Conservation (phyloP, 2,329 filamentous ascomycete genomes). For the Davidsoniella neocaledoniae region DNA sequence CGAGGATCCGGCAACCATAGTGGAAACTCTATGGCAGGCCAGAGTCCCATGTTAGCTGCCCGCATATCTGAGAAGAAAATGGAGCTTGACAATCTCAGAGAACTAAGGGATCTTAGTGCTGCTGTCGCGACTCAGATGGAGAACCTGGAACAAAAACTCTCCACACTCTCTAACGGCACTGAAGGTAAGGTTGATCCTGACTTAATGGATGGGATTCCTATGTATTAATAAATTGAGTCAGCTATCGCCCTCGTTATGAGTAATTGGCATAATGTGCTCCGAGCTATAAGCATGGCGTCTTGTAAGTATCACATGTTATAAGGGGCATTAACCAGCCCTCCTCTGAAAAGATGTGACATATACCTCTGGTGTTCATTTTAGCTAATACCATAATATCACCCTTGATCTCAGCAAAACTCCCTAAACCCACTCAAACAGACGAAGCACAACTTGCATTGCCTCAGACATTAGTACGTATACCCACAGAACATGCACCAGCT, state of each 20-base stretch:
- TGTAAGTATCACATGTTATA: constrained; percentile 30
- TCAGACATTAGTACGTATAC: constrained; percentile 70
- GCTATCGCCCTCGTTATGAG: constrained; percentile 70
- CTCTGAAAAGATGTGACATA: not conserved
- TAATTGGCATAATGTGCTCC: constrained; percentile 77
- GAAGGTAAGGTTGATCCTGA: constrained; percentile 38
- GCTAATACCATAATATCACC: not conserved
- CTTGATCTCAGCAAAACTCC: constrained; percentile 7
- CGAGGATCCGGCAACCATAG: constrained; percentile 39
- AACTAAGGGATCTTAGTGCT: constrained; percentile 62
- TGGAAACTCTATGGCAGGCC: constrained; percentile 31
- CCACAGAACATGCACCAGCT: constrained; percentile 57
- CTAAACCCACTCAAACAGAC: not conserved
- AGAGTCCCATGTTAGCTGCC: constrained; percentile 53
- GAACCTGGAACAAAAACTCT: constrained; percentile 58
- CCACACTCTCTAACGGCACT: constrained; percentile 63
- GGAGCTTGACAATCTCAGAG: constrained; percentile 62
- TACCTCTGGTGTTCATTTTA: not conserved
- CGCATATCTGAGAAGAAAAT: constrained; percentile 76
- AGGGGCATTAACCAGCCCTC: not conserved
- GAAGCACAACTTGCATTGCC: constrained; percentile 30
- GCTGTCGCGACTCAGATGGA: constrained; percentile 72
- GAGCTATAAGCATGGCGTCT: constrained; percentile 75
- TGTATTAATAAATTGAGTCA: constrained; percentile 19
- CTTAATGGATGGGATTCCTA: not conserved